A percentile compares a stretch with the other conserved stretches of the same genome.
Evolutionary conservation across 78 protist genomes (phyloP).

Genomic region (Dictyostelium capitatum): DNA sequence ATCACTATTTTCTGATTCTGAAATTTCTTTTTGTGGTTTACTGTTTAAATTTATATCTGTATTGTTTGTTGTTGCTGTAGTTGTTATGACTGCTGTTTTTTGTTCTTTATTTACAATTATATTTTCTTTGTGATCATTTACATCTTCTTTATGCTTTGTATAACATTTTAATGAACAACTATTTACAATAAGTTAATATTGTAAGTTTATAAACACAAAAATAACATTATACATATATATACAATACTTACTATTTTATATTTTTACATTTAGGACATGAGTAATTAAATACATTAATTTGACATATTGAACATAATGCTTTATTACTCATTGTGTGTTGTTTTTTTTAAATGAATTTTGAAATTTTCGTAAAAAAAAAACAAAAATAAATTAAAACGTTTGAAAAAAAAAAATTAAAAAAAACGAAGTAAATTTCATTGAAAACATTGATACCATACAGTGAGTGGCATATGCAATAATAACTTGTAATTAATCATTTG

Average conservation of each 20-base stretch:
- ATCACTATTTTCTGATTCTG: neutral
- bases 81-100: neutral
- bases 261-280: conserved; percentile 36
- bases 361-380: neutral
- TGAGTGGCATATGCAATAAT: too few relatives aligned
- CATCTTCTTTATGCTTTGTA: conserved; percentile 25
- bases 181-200: too few relatives aligned
- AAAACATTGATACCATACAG: too few relatives aligned
- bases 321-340: neutral
- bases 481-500: too few relatives aligned
- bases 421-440: too few relatives aligned
- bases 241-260: conserved; percentile 45
- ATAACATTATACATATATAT: neutral
- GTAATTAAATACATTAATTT: neutral
- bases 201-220: too few relatives aligned
- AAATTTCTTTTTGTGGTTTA: neutral
- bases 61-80: too few relatives aligned
- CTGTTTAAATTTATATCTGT: neutral
- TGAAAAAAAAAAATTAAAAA: neutral
- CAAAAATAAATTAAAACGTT: too few relatives aligned
- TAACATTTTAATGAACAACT: conserved; percentile 31
- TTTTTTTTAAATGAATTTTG: neutral
- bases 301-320: conserved; percentile 31
- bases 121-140: neutral
- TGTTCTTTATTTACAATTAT: neutral